Percentiles rank a stretch among this genome's conserved stretches.
Evolutionary conservation across 176 grass and related monocot species (phyloP).

Genomic region (Cenchrus americanus): DNA sequence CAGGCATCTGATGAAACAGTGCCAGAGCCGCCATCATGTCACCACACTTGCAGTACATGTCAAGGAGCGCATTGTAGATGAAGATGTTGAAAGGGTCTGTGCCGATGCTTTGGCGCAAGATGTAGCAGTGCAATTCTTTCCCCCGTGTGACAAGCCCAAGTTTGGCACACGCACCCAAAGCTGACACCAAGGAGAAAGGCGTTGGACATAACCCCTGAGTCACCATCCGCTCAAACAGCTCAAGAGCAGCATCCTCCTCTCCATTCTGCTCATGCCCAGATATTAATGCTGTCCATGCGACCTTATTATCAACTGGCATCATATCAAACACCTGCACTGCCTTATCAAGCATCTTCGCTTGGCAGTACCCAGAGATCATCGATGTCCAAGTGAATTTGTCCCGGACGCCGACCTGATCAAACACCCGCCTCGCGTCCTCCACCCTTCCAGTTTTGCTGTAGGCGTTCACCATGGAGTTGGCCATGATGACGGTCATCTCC

Average conservation of each 20-base stretch:
- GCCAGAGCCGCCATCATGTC: constrained; percentile 45
- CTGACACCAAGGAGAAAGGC: constrained; percentile 56
- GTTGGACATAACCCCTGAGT: constrained; percentile 46
- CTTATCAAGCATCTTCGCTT: constrained; percentile 33
- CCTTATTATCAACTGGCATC: constrained; percentile 45
- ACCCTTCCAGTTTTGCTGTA: constrained; percentile 60
- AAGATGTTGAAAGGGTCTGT: constrained; percentile 71
- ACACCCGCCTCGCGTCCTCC: constrained; percentile 48
- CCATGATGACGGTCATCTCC: constrained; percentile 61
- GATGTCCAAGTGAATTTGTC: constrained; percentile 61
- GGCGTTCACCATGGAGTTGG: constrained; percentile 70
- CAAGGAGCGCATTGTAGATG: constrained; percentile 63
- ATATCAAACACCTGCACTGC: constrained; percentile 47
- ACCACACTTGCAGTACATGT: constrained; percentile 76
- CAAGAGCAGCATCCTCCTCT: constrained; percentile 56
- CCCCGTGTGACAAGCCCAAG: constrained; percentile 51
- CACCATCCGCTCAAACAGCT: constrained; percentile 55
- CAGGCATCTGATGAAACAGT: constrained; percentile 51
- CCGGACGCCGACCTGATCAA: constrained; percentile 43
- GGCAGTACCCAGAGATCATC: constrained; percentile 57
- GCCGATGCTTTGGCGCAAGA: constrained; percentile 45
- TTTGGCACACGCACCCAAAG: constrained; percentile 56
- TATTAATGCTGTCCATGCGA: constrained; percentile 75
- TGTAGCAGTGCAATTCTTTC: constrained; percentile 66
- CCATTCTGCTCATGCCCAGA: constrained; percentile 77